Evolutionary conservation across 129 eudicot genomes (phyloP).

Genomic region (Flaveria sonorensis): DNA sequence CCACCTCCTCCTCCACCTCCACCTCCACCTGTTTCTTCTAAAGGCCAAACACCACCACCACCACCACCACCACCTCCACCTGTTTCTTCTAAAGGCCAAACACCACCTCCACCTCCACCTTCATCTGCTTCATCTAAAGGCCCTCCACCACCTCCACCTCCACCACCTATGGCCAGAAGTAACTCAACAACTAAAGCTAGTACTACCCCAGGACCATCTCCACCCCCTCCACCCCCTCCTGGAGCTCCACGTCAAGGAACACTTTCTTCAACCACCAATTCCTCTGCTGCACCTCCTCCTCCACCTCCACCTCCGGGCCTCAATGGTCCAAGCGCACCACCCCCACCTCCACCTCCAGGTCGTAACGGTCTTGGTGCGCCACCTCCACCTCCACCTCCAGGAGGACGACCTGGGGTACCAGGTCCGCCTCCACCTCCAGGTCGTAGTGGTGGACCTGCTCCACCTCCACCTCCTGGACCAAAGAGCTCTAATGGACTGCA

Average conservation of each 20-base stretch:
- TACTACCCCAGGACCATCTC: constrained; percentile 17
- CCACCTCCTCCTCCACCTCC: constrained; percentile 35
- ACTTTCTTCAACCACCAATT: constrained; percentile 20
- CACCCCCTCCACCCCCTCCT: constrained; percentile 42
- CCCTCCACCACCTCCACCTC: constrained; percentile 11
- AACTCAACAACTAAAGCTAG: constrained; percentile 5
- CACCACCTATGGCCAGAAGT: neutral
- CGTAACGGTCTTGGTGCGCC: constrained; percentile 17
- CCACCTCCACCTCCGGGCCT: constrained; percentile 14
- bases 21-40: constrained; percentile 12
- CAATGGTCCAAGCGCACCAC: constrained; percentile 21
- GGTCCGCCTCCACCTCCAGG: constrained; percentile 46
- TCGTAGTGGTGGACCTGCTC: constrained; percentile 15
- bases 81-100: constrained; percentile 2
- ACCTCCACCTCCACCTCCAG: constrained; percentile 15
- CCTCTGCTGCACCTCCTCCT: constrained; percentile 32
- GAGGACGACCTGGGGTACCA: constrained; percentile 42
- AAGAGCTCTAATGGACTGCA: constrained; percentile 43
- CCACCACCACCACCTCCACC: neutral
- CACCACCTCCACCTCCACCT: constrained; percentile 24
- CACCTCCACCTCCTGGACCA: constrained; percentile 23
- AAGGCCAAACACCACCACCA: neutral
- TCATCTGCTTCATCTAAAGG: neutral
- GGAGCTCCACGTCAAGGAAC: constrained; percentile 36
- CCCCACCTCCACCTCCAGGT: constrained; percentile 22